Conservation (phyloP, 139 green algal species). For the Yamagishiella unicocca region DNA sequence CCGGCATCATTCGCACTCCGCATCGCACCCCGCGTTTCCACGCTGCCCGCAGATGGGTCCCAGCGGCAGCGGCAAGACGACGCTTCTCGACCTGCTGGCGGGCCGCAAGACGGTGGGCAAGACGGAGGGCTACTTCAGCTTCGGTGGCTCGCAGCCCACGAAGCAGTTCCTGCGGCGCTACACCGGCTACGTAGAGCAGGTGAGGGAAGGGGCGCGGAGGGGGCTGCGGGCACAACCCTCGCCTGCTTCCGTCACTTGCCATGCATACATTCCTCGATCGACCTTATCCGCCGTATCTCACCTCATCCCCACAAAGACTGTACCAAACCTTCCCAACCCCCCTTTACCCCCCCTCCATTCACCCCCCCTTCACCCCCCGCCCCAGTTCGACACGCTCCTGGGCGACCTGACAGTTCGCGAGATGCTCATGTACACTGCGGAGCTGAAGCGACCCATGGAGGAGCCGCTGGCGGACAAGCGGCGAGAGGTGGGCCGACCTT, state of each 20-base stretch:
- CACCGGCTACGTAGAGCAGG: conserved; percentile 75
- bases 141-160: conserved; percentile 68
- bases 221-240: too few relatives aligned
- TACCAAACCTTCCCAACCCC: too few relatives aligned
- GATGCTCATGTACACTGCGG: conserved; percentile 87
- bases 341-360: conserved; percentile 53
- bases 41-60: conserved; percentile 86
- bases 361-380: conserved; percentile 44
- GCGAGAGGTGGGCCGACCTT: too few relatives aligned
- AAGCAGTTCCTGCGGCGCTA: conserved; percentile 72
- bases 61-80: conserved; percentile 86
- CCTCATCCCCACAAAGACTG: too few relatives aligned
- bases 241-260: too few relatives aligned
- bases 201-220: too few relatives aligned
- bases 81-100: conserved; percentile 73
- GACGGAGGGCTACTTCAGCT: conserved; percentile 70
- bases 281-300: too few relatives aligned
- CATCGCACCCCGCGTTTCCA: too few relatives aligned
- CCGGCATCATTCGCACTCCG: too few relatives aligned
- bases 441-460: conserved; percentile 63
- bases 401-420: conserved; percentile 73
- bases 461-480: conserved; percentile 60
- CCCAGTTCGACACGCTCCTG: conserved; percentile 81
- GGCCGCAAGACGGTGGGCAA: conserved; percentile 66
- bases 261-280: too few relatives aligned